Evolutionary conservation across 768 basidiomycete species (phyloP), one percentile per base, ranked within the genome.

Genomic region (Naganishia antarctica): DNA sequence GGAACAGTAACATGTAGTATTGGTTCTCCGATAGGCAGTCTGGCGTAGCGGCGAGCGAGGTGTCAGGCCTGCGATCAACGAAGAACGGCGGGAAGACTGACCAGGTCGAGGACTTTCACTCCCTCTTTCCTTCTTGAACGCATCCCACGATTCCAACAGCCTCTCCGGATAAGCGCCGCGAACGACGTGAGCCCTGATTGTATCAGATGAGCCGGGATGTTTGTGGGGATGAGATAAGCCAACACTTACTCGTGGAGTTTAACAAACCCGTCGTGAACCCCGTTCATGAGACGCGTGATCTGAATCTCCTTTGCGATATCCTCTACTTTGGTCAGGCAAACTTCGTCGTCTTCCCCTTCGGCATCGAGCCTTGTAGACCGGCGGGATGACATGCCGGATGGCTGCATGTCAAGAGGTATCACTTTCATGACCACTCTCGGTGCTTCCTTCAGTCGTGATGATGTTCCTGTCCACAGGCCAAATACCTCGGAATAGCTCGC

Each of bases 401-500:
- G 28, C 21, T 29, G 4, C 16, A 31, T 44, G 31, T 32, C 37
- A 15, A 77, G 61, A 12, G 76, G 76, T 8, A 77, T 64, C 44
- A 77, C 68, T 60, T 77, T 77, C 58, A 77, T 57, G 0, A 77
- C 72, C 44, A 43, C 65, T 40, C 34, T 64, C 63, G 8, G 48
- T 29, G 18, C 48, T 60, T 15, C 28, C 34, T 7, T 40, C 43
- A 12, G 13, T 21, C 21, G 6, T 34, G 25, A 67, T 41, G 60
- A 34, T 21, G 25, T 23, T 32, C 25, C 18, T 16, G 61, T 49
- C 45, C 37, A 62, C 5, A 32, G 21, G 51, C 88, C 88, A 76
- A 90, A 99, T 29, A 99, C 96, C 73, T 99, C 96, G 0, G 91
- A 94, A 77, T 88, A 99, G 51, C 89, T 90, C 7, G 96, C 96